A percentile compares a stretch with the other conserved stretches of the same genome.
These are phyloP conservation scores for Paraphaeosphaeria minitans DNA, from an alignment of 2,329 filamentous ascomycete species.

Conservation along the genomic window DNA sequence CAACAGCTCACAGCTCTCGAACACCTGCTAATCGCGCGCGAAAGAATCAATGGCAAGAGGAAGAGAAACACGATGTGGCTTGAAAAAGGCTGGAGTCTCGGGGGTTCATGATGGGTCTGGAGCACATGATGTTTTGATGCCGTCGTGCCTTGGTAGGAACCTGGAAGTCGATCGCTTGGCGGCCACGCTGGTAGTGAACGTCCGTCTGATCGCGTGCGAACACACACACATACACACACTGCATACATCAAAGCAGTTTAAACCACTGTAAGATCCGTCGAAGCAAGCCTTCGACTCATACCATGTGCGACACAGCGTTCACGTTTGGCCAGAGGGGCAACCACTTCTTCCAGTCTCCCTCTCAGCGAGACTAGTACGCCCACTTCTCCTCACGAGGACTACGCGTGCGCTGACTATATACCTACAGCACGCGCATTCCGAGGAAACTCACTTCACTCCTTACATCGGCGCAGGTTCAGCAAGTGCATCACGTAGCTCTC, in stretches of 20 bases:
- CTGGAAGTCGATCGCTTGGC: constrained; percentile 39
- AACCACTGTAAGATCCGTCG: constrained; percentile 4
- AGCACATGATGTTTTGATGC: constrained; percentile 7
- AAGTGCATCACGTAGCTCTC: constrained; percentile 38
- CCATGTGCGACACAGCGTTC: constrained; percentile 42
- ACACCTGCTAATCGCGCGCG: neutral
- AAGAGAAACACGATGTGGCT: neutral
- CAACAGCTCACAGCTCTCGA: neutral
- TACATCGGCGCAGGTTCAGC: constrained; percentile 27
- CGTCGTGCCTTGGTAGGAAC: constrained; percentile 36
- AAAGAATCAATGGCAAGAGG: neutral
- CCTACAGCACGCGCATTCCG: constrained; percentile 34
- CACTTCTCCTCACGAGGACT: neutral
- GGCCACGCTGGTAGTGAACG: constrained; percentile 7
- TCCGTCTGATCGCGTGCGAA: constrained; percentile 9
- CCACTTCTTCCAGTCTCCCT: constrained; percentile 42
- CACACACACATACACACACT: neutral
- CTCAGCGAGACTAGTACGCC: constrained; percentile 33
- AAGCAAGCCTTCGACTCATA: constrained; percentile 2
- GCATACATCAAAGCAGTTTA: neutral
- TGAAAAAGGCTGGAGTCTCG: neutral
- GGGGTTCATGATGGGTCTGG: constrained; percentile 1
- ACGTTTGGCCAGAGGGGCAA: constrained; percentile 43
- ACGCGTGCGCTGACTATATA: neutral
- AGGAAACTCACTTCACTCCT: constrained; percentile 33